phyloP scores from a whole-genome alignment of 2,329 filamentous ascomycete genomes.

The Nothophaeocryptopus gaeumannii region DNA sequence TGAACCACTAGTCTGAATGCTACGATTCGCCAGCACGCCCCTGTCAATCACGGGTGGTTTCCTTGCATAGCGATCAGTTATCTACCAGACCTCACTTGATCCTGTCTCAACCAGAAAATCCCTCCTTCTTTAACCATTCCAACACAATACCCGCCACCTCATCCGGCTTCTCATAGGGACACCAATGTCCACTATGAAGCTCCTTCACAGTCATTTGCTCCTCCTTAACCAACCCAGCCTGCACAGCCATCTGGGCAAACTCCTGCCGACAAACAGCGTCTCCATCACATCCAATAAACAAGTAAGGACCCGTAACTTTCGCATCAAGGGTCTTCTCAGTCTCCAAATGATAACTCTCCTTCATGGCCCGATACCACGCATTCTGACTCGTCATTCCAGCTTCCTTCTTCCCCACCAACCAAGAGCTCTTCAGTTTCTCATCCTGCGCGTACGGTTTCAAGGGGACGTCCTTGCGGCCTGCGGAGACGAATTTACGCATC shows the following conservation, averaged over 20 bases:
- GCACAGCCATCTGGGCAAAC: constrained; percentile 17
- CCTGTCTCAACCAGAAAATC: constrained; percentile 9
- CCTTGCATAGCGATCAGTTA: no score
- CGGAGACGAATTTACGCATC: constrained; percentile 31
- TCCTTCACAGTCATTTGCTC: constrained; percentile 16
- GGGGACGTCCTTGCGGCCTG: constrained; percentile 24
- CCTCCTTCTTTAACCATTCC: constrained; percentile 20
- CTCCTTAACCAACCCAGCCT: constrained; percentile 24
- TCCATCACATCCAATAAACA: constrained; percentile 35
- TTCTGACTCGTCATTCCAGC: constrained; percentile 37
- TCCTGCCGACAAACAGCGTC: constrained; percentile 28
- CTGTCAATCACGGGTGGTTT: no score
- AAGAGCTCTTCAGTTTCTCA: constrained; percentile 32
- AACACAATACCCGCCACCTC: constrained; percentile 21
- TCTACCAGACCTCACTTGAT: no score
- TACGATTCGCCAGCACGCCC: no score
- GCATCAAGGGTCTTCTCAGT: constrained; percentile 20
- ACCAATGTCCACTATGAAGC: constrained; percentile 28
- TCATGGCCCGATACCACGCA: constrained; percentile 38
- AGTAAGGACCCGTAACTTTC: constrained; percentile 32
- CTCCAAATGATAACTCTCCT: constrained; percentile 26
- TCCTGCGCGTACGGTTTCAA: constrained; percentile 38
- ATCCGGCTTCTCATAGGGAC: constrained; percentile 27
- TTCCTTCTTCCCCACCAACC: constrained; percentile 32
- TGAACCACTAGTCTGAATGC: no score